Evolutionary conservation across 176 grass and related monocot species (phyloP), one percentile per base, ranked within the genome.

Genomic region (Oryza meyeriana): DNA sequence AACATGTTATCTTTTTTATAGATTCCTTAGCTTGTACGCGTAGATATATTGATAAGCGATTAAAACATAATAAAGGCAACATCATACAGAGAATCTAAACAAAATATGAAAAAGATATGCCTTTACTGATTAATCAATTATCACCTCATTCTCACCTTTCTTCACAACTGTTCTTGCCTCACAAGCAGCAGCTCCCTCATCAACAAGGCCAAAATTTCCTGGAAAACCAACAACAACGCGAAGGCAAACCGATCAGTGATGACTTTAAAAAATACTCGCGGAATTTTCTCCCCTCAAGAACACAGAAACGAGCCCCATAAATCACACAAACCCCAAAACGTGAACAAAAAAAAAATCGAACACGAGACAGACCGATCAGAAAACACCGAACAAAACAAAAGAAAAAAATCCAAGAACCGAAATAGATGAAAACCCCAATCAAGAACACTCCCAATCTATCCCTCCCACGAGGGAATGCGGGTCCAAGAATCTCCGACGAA

Each of bases 81-180:
- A 34, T 38, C 83, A 82, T 29, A 62, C 16, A 12, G 66, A 48
- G 61, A 86, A 85, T 69, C 44, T 72, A 81, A 66, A 18, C 25
- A 69, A 86, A 73, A 64, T 28, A 85, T 77, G 47, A 61, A 40
- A 71, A 65, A 78, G 5, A 40, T 36, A 77, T 29, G 73, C 25
- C 67, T 78, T 69, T 16, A 48, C 59, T 69, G 74, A 86, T 73
- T 79, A 69, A 86, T 73, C 62, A 86, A 82, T 90, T 74, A 88
- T 85, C 68, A 57, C 74, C 88, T n/a, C 68, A 69, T 72, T 32
- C 79, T 87, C 80, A 90, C 88, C 80, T 86, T 74, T 63, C 42
- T 79, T 90, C 63, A 71, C 50, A 3, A 67, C 62, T 63, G 84
- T 10, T 39, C 25, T 74, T 74, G 79, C 61, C 47, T 69, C 83